Base-by-base conservation (phyloP, 495 filamentous ascomycete species). In the Podospora tetraspora region DNA sequence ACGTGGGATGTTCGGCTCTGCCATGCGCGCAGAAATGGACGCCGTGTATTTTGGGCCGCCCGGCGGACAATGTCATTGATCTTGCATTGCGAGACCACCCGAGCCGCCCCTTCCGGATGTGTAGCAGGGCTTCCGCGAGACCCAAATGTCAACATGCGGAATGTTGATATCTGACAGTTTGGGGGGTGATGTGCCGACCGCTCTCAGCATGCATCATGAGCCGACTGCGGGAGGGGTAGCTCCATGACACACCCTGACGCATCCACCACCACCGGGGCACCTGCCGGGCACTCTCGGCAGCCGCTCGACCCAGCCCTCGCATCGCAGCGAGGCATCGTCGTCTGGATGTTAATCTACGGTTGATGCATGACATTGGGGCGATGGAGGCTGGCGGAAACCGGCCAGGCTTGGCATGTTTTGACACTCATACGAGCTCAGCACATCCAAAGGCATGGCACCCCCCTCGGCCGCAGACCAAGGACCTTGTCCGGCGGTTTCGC, bases 311-410 rank as follows among this genome's bases (percentile, higher is more conserved):
- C 61, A 66, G 67, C 29, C n/a, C 24, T 21, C 43, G 43, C 43
- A 52, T 52, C 43, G 43, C 43, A 52, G 43, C 43, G 19, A 8
- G 43, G 12, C 43, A 52, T 52, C 24, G 58, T 32, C 24, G 63
- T 59, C 27, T 66, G 57, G 65, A 32, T 25, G 58, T 60, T 67
- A 70, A 70, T 70, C 52, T 67, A 64, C 64, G 61, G 0, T 13
- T 12, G 60, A 23, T 64, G 64, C 68, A 70, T 67, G 62, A 63
- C 43, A 66, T 61, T 52, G 16, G 68, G 62, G 57, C 59, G 56
- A 23, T 59, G 25, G 21, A 19, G 43, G 61, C 16, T 25, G 16
- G 25, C 66, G 66, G 62, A 34, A 24, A 37, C 29, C 13, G 57
- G 10, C 32, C 29, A n/a, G 56, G 43, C 32, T 52, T 25, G 25